Base-by-base conservation (phyloP, 2,329 filamentous ascomycete species). In the Fusarium sororula region DNA sequence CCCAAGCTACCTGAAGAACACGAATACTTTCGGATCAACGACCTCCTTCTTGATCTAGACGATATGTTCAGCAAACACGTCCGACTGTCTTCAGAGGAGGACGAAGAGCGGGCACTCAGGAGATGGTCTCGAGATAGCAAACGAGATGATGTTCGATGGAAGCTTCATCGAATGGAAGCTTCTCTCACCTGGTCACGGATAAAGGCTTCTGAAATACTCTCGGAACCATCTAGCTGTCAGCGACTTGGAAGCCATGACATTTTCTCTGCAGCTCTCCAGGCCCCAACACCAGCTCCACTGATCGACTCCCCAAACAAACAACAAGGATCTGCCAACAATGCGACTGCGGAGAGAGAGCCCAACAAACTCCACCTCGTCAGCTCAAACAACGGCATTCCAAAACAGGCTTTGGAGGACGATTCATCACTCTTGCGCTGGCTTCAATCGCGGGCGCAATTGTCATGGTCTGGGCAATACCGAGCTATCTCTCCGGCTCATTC, bases 11-110 rank as follows among this genome's bases (percentile, higher is more conserved):
- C 73, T 3, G 55, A 51, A 13, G 45, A 75, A 15, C 39, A 74
- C 53, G 74, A 81, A n/a, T 80, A 83, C 67, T 84, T 85, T 68
- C 77, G 85, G 30, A 79, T 87, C 45, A 83, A 85, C 18, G 61
- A 82, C 24, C 70, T 86, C 17, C 77, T 89, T 6, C 81, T 90
- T 44, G 87, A 90, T 66, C 85, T 90, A 44, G 88, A 90, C 71
- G 85, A 86, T 50, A 83, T 85, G 68, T 82, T 84, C 26, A 84
- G 77, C 70, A 80, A 76, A 3, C 78, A 81, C 53, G 86, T 89
- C 44, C 85, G 87, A 35, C 75, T 79, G 6, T 85, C 80, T 62
- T 79, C 83, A 51, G 72, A 81, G 7, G 70, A 75, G 9, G 80
- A 86, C 50, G 84, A 85, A 60, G 76, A 72, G n/a, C 70, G 58